Evolutionary conservation across 176 grass and related monocot genomes (phyloP).

Genomic region (Raddia distichophylla): DNA sequence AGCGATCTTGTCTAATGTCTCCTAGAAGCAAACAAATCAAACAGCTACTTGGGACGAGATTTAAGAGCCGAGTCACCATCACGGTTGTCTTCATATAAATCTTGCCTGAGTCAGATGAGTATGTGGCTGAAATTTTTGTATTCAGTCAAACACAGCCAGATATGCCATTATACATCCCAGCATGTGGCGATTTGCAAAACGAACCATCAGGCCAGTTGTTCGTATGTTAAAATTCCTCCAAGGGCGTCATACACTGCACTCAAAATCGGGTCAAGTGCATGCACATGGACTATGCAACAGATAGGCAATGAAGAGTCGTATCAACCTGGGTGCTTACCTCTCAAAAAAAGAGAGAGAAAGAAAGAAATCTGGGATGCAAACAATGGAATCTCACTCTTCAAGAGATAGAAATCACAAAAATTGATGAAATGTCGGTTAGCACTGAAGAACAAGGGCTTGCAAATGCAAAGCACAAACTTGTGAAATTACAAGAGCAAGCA

Average conservation of each 20-base stretch:
- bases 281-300: background rate
- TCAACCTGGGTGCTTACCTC: background rate
- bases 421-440: background rate
- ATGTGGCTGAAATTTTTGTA: slow-evolving; percentile 29
- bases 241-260: slow-evolving; percentile 9
- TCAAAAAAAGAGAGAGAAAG: too few relatives aligned
- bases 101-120: background rate
- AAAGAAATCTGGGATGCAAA: background rate
- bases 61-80: slow-evolving; percentile 21
- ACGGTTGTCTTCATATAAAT: background rate
- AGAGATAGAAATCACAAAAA: background rate
- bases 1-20: slow-evolving; percentile 1
- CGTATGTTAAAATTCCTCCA: slow-evolving; percentile 19
- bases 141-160: background rate
- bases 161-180: slow-evolving; percentile 15
- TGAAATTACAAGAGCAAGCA: slow-evolving; percentile 21
- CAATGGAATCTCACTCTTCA: background rate
- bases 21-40: slow-evolving; percentile 26
- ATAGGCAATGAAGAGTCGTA: background rate
- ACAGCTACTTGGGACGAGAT: background rate
- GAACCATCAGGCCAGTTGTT: slow-evolving; percentile 20
- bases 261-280: slow-evolving; percentile 26
- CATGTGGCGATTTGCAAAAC: slow-evolving; percentile 11
- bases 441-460: background rate
- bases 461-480: slow-evolving; percentile 11